Conservation (phyloP, 2,329 filamentous ascomycete species). For the Ceratocystis variospora region DNA sequence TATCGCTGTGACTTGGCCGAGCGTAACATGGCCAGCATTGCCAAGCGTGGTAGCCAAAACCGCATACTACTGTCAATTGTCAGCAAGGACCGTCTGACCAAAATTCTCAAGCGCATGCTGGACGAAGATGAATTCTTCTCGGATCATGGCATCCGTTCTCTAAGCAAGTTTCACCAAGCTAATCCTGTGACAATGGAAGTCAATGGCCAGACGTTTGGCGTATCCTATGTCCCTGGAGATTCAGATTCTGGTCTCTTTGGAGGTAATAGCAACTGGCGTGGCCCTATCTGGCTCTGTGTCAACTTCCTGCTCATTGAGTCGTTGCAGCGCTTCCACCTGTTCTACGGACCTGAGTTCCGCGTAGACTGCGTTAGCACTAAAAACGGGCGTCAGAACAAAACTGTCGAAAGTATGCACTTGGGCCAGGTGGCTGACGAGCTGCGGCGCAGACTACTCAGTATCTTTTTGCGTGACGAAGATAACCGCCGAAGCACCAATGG, state of each 20-base stretch:
- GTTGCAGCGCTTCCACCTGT: constrained; percentile 88
- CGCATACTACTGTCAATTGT: constrained; percentile 79
- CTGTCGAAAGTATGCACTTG: constrained; percentile 63
- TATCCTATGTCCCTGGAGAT: constrained; percentile 86
- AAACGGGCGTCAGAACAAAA: background rate
- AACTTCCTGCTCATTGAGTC: constrained; percentile 92
- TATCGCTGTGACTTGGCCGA: constrained; percentile 77
- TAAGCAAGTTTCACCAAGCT: constrained; percentile 84
- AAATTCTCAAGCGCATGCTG: constrained; percentile 82
- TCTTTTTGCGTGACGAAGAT: constrained; percentile 73
- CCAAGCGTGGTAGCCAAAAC: constrained; percentile 77
- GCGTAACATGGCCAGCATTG: constrained; percentile 88
- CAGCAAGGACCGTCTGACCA: constrained; percentile 79
- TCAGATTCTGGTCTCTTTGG: constrained; percentile 91
- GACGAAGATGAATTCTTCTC: constrained; percentile 89
- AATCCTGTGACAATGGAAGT: constrained; percentile 92
- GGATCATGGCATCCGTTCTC: constrained; percentile 75
- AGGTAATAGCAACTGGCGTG: constrained; percentile 96
- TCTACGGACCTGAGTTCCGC: constrained; percentile 77
- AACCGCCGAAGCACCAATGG: constrained; percentile 80
- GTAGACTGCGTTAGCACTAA: constrained; percentile 60
- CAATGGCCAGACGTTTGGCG: constrained; percentile 76
- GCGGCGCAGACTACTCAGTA: constrained; percentile 83
- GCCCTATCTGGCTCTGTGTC: constrained; percentile 88
- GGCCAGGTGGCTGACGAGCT: constrained; percentile 90